Conservation (phyloP, 176 grass and related monocot species). For the Saccharum spontaneum region DNA sequence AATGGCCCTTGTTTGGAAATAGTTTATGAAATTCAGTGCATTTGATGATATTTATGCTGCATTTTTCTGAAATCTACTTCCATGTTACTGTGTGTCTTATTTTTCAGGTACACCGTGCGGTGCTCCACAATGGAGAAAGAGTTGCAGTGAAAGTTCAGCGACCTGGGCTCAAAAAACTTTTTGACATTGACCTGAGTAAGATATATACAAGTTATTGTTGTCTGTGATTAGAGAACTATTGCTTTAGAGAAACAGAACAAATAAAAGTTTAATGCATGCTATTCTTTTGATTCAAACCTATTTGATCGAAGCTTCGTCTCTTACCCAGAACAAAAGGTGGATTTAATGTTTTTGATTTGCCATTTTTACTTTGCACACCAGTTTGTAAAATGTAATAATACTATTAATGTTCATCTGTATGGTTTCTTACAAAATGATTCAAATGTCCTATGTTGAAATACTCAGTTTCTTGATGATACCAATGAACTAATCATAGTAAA, state of each 20-base stretch:
- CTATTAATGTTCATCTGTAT: background rate
- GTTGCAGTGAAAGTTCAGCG: slow-evolving; percentile 94
- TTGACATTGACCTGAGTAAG: slow-evolving; percentile 99
- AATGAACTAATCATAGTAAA: slow-evolving; percentile 7
- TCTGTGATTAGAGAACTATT: slow-evolving; percentile 7
- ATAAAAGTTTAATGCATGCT: background rate
- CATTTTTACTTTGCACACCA: background rate
- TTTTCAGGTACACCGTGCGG: slow-evolving; percentile 82
- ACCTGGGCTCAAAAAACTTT: slow-evolving; percentile 91
- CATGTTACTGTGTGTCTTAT: slow-evolving; percentile 22
- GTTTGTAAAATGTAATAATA: background rate
- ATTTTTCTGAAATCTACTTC: background rate
- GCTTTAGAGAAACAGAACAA: background rate
- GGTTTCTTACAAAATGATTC: background rate
- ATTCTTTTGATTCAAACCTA: background rate
- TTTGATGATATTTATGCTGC: slow-evolving; percentile 11
- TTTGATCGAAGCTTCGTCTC: slow-evolving; percentile 5
- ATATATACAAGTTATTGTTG: slow-evolving; percentile 16
- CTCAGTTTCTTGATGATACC: background rate
- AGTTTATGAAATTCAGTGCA: background rate
- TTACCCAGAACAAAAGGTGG: slow-evolving; percentile 3
- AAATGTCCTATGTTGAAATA: slow-evolving; percentile 7
- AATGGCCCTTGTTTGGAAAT: background rate
- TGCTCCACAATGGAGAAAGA: slow-evolving; percentile 88
- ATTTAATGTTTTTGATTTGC: background rate